Conservation (phyloP, 148 eudicot species). For the Silene latifolia region DNA sequence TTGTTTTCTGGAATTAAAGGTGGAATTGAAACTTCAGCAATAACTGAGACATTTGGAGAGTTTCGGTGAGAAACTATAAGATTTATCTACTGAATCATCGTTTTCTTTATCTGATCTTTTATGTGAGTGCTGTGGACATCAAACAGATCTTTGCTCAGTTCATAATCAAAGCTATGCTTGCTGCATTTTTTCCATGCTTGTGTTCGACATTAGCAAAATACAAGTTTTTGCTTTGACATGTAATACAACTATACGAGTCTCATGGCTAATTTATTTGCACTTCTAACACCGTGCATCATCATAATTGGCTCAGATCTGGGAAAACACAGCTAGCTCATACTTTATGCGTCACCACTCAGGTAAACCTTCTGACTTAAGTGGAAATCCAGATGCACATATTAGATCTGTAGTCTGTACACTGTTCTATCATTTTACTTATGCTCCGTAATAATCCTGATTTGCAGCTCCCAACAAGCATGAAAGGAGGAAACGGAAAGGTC, state of each 20-base stretch:
- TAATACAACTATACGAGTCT: too few relatives aligned
- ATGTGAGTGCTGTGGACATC: neutral
- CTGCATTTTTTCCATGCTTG: neutral
- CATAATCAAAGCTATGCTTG: neutral
- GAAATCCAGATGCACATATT: neutral
- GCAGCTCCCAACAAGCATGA: conserved; percentile 90
- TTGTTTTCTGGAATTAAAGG: conserved; percentile 31
- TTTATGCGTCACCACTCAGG: conserved; percentile 92
- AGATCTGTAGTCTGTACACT: neutral
- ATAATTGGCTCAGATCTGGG: conserved; percentile 63
- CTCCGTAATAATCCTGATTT: conserved; percentile 9
- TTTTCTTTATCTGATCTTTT: neutral
- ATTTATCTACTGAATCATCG: neutral
- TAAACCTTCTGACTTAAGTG: conserved; percentile 12
- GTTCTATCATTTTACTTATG: neutral
- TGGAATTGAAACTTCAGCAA: conserved; percentile 80
- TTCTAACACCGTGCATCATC: neutral
- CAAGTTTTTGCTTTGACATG: too few relatives aligned
- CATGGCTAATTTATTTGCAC: neutral
- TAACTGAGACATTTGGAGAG: conserved; percentile 96
- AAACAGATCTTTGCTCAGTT: neutral
- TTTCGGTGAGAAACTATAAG: conserved; percentile 50
- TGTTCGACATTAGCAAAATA: too few relatives aligned
- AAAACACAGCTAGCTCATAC: conserved; percentile 99
- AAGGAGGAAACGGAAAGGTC: conserved; percentile 93